phyloP scores from a whole-genome alignment of 371 early-diverging fungal genomes.

The Apophysomyces elegans region DNA sequence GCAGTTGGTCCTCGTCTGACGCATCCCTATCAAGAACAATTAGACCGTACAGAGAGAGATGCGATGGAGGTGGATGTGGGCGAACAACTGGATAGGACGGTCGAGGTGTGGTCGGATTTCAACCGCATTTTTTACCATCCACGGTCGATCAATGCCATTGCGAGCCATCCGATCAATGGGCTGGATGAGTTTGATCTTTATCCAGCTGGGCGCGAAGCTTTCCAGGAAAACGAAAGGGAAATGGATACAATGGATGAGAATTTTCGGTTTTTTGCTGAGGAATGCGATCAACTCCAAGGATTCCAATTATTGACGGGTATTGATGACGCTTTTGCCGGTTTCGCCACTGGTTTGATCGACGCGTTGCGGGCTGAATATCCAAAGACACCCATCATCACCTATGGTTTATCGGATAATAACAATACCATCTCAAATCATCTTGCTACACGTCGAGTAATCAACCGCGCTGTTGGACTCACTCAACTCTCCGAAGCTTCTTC shows the following conservation, averaged over 20 bases:
- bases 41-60: constrained; percentile 41
- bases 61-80: constrained; percentile 27
- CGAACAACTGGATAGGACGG: constrained; percentile 40
- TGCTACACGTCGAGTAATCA: constrained; percentile 27
- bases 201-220: constrained; percentile 73
- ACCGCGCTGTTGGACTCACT: constrained; percentile 54
- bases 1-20: constrained; percentile 33
- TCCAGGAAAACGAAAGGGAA: constrained; percentile 64
- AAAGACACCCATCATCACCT: constrained; percentile 72
- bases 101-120: constrained; percentile 83
- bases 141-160: constrained; percentile 64
- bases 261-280: constrained; percentile 81
- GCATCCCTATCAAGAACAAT: constrained; percentile 57
- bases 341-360: constrained; percentile 65
- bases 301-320: constrained; percentile 81
- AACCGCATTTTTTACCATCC: constrained; percentile 79
- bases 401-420: constrained; percentile 57
- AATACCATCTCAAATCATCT: constrained; percentile 13
- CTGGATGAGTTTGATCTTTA: constrained; percentile 76
- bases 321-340: constrained; percentile 81
- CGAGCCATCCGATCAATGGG: constrained; percentile 67
- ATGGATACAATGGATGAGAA: constrained; percentile 74
- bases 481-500: constrained; percentile 55
- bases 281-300: constrained; percentile 86
- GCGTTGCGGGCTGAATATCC: constrained; percentile 78